These are phyloP conservation scores for Auxenochlorella protothecoides DNA, from an alignment of 139 green algal genomes.

Conservation along the genomic window DNA sequence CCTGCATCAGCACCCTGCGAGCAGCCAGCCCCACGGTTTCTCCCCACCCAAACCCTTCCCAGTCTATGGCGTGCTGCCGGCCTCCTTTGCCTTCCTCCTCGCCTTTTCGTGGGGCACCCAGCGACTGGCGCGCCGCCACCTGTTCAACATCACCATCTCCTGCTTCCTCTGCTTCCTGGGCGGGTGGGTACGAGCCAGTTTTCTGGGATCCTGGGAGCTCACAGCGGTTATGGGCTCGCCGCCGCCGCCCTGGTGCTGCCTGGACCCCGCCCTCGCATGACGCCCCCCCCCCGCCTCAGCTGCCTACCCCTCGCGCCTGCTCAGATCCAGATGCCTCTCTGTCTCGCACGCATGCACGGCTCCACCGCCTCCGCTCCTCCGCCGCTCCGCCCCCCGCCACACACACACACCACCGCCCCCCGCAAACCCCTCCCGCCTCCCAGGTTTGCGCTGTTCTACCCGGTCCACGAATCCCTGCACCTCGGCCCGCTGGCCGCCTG, in stretches of 20 bases:
- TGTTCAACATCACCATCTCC: slow-evolving; percentile 84
- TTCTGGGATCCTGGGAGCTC: no score
- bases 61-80: slow-evolving; percentile 85
- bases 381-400: no score
- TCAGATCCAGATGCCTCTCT: no score
- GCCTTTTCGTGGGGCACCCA: slow-evolving; percentile 49
- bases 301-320: no score
- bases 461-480: slow-evolving; percentile 68
- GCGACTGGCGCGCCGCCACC: slow-evolving; percentile 35
- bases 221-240: no score
- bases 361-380: no score
- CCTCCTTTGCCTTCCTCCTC: slow-evolving; percentile 74
- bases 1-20: neutral
- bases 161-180: slow-evolving; percentile 75
- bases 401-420: no score
- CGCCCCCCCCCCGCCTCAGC: no score
- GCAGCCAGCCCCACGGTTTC: neutral
- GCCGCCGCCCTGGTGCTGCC: no score
- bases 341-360: no score
- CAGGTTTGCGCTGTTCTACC: slow-evolving; percentile 75
- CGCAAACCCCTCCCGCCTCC: no score
- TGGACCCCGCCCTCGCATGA: no score
- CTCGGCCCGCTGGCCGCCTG: slow-evolving; percentile 34
- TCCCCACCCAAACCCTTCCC: neutral
- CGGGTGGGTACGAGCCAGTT: neutral